phyloP scores from a whole-genome alignment of 2,329 filamentous ascomycete species.

The Dothistroma pini region DNA sequence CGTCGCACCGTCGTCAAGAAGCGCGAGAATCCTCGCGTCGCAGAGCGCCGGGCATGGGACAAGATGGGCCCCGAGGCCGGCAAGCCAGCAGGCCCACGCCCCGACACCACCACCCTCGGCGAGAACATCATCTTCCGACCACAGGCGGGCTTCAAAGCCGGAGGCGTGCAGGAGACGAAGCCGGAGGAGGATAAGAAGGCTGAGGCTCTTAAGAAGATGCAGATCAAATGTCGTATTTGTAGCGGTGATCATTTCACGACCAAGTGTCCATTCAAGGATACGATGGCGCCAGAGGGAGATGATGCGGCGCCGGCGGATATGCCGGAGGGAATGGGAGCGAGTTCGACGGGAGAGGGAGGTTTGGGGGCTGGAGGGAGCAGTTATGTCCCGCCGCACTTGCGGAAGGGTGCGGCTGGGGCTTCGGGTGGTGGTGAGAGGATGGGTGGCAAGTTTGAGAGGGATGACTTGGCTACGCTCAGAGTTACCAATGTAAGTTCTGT shows the following conservation, averaged over 20 bases:
- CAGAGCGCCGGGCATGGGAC: constrained; percentile 85
- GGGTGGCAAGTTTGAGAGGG: constrained; percentile 90
- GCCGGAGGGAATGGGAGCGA: constrained; percentile 43
- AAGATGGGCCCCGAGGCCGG: constrained; percentile 93
- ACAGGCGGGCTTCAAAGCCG: constrained; percentile 88
- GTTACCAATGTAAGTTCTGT: constrained; percentile 83
- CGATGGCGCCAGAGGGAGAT: constrained; percentile 78
- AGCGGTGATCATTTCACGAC: constrained; percentile 99
- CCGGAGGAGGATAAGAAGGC: constrained; percentile 68
- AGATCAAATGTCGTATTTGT: constrained; percentile 99
- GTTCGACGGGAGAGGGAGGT: constrained; percentile 46
- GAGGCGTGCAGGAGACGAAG: constrained; percentile 69
- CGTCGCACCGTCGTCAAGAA: constrained; percentile 87
- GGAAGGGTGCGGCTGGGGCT: constrained; percentile 61
- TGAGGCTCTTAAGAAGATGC: constrained; percentile 86
- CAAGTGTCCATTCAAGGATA: constrained; percentile 99
- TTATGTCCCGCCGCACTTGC: constrained; percentile 91
- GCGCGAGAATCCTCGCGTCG: constrained; percentile 95
- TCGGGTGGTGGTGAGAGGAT: constrained; percentile 68
- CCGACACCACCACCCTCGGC: constrained; percentile 86
- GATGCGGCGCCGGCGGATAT: constrained; percentile 44
- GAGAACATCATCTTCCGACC: constrained; percentile 99
- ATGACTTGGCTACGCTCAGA: constrained; percentile 92
- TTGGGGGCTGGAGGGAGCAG: constrained; percentile 63
- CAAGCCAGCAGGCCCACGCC: constrained; percentile 74